Conservation (phyloP, 495 filamentous ascomycete species). For the Penicillium bialowiezense region DNA sequence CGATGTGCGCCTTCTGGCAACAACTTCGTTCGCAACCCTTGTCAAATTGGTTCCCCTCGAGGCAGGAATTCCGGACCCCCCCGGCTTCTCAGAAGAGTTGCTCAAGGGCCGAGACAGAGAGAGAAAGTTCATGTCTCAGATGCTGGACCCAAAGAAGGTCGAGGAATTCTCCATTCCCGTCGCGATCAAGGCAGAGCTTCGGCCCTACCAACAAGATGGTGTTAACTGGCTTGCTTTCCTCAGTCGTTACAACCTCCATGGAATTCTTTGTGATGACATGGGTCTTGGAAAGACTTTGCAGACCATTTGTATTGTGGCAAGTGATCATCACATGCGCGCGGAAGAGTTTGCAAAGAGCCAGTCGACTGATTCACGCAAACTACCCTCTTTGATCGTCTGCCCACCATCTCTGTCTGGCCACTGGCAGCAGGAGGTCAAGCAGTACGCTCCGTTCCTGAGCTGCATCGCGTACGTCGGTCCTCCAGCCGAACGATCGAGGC, state of each 20-base stretch:
- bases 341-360: slow-evolving; percentile 83
- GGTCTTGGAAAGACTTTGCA: slow-evolving; percentile 97
- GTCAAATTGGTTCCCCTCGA: slow-evolving; percentile 99
- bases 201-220: slow-evolving; percentile 97
- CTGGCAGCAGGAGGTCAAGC: slow-evolving; percentile 96
- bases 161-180: slow-evolving; percentile 92
- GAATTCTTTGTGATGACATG: slow-evolving; percentile 99
- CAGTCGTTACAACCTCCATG: slow-evolving; percentile 95
- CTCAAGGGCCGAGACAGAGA: slow-evolving; percentile 88
- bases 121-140: slow-evolving; percentile 92
- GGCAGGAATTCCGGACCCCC: slow-evolving; percentile 94
- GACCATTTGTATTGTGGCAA: slow-evolving; percentile 95
- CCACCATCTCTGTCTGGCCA: slow-evolving; percentile 97
- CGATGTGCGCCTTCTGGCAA: slow-evolving; percentile 89
- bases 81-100: slow-evolving; percentile 83
- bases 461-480: slow-evolving; percentile 88
- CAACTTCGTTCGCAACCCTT: slow-evolving; percentile 93
- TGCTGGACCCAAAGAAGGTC: slow-evolving; percentile 92
- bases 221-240: slow-evolving; percentile 99
- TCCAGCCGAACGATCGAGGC: slow-evolving; percentile 68
- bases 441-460: slow-evolving; percentile 90
- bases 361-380: slow-evolving; percentile 67
- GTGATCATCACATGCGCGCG: slow-evolving; percentile 89
- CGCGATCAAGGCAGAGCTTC: slow-evolving; percentile 90
- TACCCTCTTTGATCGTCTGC: slow-evolving; percentile 93